A percentile compares a stretch with the other conserved stretches of the same genome.
Evolutionary conservation across 1,139 yeast genomes (phyloP).

Genomic region (Suhomyces anneliseae): DNA sequence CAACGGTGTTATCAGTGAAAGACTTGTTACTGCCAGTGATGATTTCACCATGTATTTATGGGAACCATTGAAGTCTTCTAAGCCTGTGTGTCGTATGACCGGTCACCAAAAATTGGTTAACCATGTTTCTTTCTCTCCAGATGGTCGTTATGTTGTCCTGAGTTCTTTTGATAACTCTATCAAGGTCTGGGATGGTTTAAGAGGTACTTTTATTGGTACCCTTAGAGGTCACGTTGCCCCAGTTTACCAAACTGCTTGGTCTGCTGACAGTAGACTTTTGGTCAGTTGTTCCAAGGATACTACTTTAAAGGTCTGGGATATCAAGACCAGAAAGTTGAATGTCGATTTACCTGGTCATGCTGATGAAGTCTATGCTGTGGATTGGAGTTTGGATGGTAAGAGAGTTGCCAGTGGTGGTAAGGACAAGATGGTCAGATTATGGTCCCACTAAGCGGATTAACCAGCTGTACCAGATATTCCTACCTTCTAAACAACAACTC

Average conservation of each 20-base stretch:
- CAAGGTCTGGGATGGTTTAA: constrained; percentile 93
- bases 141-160: constrained; percentile 86
- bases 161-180: constrained; percentile 95
- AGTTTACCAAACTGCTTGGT: constrained; percentile 98
- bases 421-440: constrained; percentile 87
- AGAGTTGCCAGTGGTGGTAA: constrained; percentile 96
- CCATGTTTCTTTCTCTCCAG: constrained; percentile 95
- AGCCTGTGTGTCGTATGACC: constrained; percentile 90
- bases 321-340: constrained; percentile 75
- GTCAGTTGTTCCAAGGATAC: constrained; percentile 97
- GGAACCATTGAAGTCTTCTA: constrained; percentile 81
- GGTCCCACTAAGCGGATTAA: constrained; percentile 64
- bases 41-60: constrained; percentile 97
- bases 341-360: constrained; percentile 94
- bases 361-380: constrained; percentile 96
- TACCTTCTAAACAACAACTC: too few relatives aligned
- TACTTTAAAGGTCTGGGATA: constrained; percentile 96
- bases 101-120: constrained; percentile 97
- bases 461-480: not conserved
- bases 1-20: constrained; percentile 68
- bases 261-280: constrained; percentile 85
- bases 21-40: constrained; percentile 93
- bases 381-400: constrained; percentile 96
- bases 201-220: constrained; percentile 86
- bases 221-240: constrained; percentile 98